Base-by-base conservation (phyloP, 768 basidiomycete genomes). In the Lactifluus rugatus region DNA sequence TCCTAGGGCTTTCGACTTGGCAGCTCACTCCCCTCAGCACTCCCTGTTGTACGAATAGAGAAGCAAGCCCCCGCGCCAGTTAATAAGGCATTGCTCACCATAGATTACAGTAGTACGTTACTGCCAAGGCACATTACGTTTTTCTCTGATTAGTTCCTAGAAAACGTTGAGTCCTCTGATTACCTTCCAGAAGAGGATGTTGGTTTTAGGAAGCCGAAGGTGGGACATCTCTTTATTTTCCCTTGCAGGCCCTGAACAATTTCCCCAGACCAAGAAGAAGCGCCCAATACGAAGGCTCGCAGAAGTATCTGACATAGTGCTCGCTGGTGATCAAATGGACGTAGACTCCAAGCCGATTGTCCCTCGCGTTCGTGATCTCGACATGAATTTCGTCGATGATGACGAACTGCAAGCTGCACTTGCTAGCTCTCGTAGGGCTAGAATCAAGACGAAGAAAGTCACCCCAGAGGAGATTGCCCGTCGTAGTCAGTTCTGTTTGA, bases 201-300 rank as follows among this genome's bases (percentile, higher is more conserved):
- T 21, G 93, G 92, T 3, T 98, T 98, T 74, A 98, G 96, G 76
- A 97, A 95, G 70, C 83, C 83, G 3, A 97, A 93, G 78, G 91
- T 85, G 56, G 46, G 74, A 62, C 23, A 48, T 46, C 14, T 51
- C 7, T 2, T 45, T 52, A 37, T 16, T 37, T 23, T 23, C 34
- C 28, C 36, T 47, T n/a, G 1, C 5, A 17, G 37, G 3, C 50
- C 16, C 48, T 32, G 52, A 37, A 52, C 42, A 39, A 47, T 49
- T 44, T 41, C 8, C 66, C 14, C 34, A 94, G 91, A 90, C 85
- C 36, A 99, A 94, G 76, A 98, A 96, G 80, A 96, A 94, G 70
- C 83, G 89, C 7, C 75, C 85, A 5, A 81, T 83, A 16, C 79
- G 91, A 41, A 80, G 87, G 52, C 79, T 75, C 2, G 79, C 78